phyloP scores from a whole-genome alignment of 2,329 filamentous ascomycete species.

The Fusarium goolgardi region DNA sequence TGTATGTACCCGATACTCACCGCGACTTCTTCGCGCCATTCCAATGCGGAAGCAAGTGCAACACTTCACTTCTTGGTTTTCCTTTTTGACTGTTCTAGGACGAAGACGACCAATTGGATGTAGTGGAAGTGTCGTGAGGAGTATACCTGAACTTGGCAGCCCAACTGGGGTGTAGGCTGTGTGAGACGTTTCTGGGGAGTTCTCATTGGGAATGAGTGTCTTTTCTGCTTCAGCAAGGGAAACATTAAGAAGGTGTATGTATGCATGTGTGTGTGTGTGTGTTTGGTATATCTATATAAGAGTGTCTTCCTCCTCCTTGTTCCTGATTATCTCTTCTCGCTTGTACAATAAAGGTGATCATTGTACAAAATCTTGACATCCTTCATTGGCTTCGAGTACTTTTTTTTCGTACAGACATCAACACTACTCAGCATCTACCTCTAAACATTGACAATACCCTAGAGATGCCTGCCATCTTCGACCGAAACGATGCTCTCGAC shows the following conservation, averaged over 20 bases:
- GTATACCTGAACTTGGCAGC: constrained; percentile 4
- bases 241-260: not conserved
- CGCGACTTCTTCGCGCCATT: constrained; percentile 28
- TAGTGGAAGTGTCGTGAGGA: constrained; percentile 1
- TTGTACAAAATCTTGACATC: not conserved
- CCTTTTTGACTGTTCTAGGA: not conserved
- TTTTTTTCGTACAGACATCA: not conserved
- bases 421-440: not conserved
- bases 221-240: constrained; percentile 1
- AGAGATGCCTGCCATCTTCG: constrained; percentile 50
- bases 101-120: constrained; percentile 24
- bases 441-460: not conserved
- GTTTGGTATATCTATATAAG: constrained; percentile 20
- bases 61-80: not conserved
- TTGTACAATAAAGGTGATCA: not conserved
- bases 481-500: constrained; percentile 59
- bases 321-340: not conserved
- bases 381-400: not conserved
- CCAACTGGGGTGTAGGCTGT: constrained; percentile 1
- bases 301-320: not conserved
- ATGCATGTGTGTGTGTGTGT: not conserved
- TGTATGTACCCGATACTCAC: constrained; percentile 26
- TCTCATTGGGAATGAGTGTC: constrained; percentile 2
- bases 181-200: constrained; percentile 3
- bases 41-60: constrained; percentile 4